Base-by-base conservation (phyloP, 1,284 basidiomycete genomes). In the Cryptococcus sp. region DNA sequence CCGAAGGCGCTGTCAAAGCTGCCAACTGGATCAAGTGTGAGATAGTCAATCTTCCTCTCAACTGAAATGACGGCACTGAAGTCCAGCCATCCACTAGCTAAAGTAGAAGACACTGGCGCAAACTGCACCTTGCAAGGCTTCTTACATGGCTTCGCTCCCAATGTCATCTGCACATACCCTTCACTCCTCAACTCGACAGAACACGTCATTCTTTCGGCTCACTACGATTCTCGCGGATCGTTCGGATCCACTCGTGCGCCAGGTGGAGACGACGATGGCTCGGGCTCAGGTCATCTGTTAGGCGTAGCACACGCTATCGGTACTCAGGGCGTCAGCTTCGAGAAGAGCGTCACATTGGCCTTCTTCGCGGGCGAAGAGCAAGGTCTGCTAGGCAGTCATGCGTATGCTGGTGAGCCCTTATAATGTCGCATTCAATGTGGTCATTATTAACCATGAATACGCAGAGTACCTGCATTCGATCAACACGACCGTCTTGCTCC, bases 221-320 rank as follows among this genome's bases (percentile, higher is more conserved):
- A 93, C 76, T 92, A 91, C 72, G 91, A 93, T 72, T 89, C 87
- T 50, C 86, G 91, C 38, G 91, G 91, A 13, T 88, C 87, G 1
- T 93, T 91, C 73, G 91, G 91, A 13, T 85, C 79, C 58, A 82
- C 82, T 8, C 83, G 87, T 23, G 89, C 88, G 5, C 89, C 89
- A 1, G 85, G 85, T 5, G 85, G 83, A 17, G 85, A 93, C 68
- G 91, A 93, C 67, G 90, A 93, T 71, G 90, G 88, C 16, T 72
- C 69, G 6, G 77, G 77, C 1, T 57, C 85, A 4, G 84, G 83
- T 6, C 86, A 88, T 11, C 73, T 93, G 22, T 80, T 93, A n/a
- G 83, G 84, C 8, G 88, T 94, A 57, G 89, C 89, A 0, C 84
- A 84, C 50, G 83, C 86, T 10, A 88, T 93, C 66, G 79, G 80